phyloP scores from a whole-genome alignment of 2,329 filamentous ascomycete species.

The Cytospora mali region DNA sequence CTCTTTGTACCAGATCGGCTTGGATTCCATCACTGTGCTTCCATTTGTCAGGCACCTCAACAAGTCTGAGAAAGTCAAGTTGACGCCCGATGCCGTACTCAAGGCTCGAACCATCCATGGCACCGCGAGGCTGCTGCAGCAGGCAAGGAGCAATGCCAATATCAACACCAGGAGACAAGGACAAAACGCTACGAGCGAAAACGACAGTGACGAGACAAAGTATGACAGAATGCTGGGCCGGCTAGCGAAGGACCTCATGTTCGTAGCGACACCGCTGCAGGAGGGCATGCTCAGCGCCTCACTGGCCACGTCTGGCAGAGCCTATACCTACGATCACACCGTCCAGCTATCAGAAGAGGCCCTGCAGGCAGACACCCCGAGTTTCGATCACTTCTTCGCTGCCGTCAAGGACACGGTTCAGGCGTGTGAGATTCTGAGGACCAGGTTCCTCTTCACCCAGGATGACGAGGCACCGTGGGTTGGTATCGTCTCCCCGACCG shows the following conservation, averaged over 20 bases:
- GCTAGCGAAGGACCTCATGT: slow-evolving; percentile 30
- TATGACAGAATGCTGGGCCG: slow-evolving; percentile 28
- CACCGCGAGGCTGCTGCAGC: slow-evolving; percentile 28
- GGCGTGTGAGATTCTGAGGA: slow-evolving; percentile 33
- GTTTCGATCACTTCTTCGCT: slow-evolving; percentile 27
- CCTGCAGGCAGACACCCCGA: slow-evolving; percentile 25
- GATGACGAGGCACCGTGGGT: slow-evolving; percentile 32
- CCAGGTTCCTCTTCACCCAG: slow-evolving; percentile 32
- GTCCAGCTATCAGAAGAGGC: slow-evolving; percentile 30
- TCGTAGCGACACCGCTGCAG: slow-evolving; percentile 34
- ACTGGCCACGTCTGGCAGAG: slow-evolving; percentile 29
- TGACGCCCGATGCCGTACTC: slow-evolving; percentile 32
- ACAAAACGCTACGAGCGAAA: neutral
- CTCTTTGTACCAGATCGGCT: slow-evolving; percentile 31
- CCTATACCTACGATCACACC: slow-evolving; percentile 32
- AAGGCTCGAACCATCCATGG: slow-evolving; percentile 32
- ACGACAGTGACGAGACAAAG: neutral
- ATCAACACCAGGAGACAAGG: slow-evolving; percentile 5
- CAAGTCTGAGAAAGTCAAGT: slow-evolving; percentile 23
- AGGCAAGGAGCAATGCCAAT: slow-evolving; percentile 10
- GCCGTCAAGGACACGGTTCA: slow-evolving; percentile 32
- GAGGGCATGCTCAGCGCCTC: slow-evolving; percentile 35
- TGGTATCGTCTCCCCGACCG: slow-evolving; percentile 31
- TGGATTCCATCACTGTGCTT: slow-evolving; percentile 33
- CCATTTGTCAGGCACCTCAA: slow-evolving; percentile 30